A percentile compares a stretch with the other conserved stretches of the same genome.
These are phyloP conservation scores for Fusarium hainanense DNA, from an alignment of 2,329 filamentous ascomycete species.

Conservation along the genomic window DNA sequence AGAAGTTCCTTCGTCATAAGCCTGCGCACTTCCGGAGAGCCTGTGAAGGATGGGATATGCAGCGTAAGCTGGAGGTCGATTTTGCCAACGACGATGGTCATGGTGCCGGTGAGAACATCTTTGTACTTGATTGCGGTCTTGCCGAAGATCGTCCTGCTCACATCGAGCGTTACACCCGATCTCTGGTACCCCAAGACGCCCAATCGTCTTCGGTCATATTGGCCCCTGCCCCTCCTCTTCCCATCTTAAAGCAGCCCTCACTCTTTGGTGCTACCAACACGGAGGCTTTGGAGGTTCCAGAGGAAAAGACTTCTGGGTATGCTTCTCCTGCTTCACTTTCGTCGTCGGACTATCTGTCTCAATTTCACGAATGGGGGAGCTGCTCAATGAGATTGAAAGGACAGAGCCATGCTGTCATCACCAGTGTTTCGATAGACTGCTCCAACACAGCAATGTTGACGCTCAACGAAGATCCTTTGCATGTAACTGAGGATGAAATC, in stretches of 20 bases:
- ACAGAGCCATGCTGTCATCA: slow-evolving; percentile 70
- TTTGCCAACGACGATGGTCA: slow-evolving; percentile 85
- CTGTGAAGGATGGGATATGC: slow-evolving; percentile 94
- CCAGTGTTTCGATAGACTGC: slow-evolving; percentile 75
- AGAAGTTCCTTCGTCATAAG: slow-evolving; percentile 76
- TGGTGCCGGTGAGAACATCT: slow-evolving; percentile 78
- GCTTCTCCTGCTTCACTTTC: slow-evolving; percentile 42
- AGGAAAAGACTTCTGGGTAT: slow-evolving; percentile 39
- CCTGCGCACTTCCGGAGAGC: slow-evolving; percentile 82
- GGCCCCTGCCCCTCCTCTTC: slow-evolving; percentile 6
- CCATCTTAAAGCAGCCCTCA: slow-evolving; percentile 35
- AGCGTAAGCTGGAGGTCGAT: slow-evolving; percentile 84
- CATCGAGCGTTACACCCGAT: slow-evolving; percentile 59
- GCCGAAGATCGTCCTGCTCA: slow-evolving; percentile 63
- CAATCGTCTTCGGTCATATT: slow-evolving; percentile 16
- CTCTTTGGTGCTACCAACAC: slow-evolving; percentile 46
- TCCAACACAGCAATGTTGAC: slow-evolving; percentile 79
- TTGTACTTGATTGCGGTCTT: slow-evolving; percentile 79
- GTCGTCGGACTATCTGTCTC: slow-evolving; percentile 20
- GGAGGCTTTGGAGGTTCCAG: slow-evolving; percentile 18
- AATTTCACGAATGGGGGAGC: slow-evolving; percentile 49
- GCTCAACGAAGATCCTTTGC: slow-evolving; percentile 79
- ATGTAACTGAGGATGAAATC: slow-evolving; percentile 67
- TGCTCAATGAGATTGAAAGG: slow-evolving; percentile 63
- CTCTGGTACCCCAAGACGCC: slow-evolving; percentile 35